Conservation (phyloP, 176 grass and related monocot genomes). For the Eragrostis curvula region DNA sequence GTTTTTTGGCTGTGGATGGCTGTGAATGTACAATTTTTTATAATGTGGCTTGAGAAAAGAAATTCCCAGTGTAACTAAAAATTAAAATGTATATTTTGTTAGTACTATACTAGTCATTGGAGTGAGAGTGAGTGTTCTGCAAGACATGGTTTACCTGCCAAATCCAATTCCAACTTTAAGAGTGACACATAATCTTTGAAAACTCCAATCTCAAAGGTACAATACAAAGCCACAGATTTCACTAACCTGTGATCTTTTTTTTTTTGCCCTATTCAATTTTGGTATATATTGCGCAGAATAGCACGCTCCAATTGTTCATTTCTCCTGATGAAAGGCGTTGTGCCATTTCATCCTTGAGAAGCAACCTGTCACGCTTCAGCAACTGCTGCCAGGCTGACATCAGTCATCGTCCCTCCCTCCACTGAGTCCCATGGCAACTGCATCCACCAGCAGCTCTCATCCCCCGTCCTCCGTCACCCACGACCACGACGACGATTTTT, state of each 20-base stretch:
- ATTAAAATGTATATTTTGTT: background rate
- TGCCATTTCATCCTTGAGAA: background rate
- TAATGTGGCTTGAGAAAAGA: background rate
- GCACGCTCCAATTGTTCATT: background rate
- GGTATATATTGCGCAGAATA: background rate
- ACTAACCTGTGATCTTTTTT: background rate
- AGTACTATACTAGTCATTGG: background rate
- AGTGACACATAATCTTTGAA: too few species aligned
- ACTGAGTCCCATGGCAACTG: background rate
- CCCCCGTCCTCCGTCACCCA: background rate
- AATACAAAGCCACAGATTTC: background rate
- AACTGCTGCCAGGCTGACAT: background rate
- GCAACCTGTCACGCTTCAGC: background rate
- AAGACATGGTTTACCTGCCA: too few species aligned
- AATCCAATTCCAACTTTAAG: too few species aligned
- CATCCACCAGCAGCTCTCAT: background rate
- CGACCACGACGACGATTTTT: constrained; percentile 10
- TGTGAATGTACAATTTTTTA: background rate
- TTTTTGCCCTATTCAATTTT: too few species aligned
- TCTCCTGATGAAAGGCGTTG: background rate
- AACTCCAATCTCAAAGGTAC: background rate
- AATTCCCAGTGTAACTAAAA: background rate
- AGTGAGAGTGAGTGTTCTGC: background rate
- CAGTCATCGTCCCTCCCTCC: too few species aligned
- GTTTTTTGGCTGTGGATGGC: background rate